Conservation (phyloP, 1,284 basidiomycete genomes). For the Porogramme epimiltina region DNA sequence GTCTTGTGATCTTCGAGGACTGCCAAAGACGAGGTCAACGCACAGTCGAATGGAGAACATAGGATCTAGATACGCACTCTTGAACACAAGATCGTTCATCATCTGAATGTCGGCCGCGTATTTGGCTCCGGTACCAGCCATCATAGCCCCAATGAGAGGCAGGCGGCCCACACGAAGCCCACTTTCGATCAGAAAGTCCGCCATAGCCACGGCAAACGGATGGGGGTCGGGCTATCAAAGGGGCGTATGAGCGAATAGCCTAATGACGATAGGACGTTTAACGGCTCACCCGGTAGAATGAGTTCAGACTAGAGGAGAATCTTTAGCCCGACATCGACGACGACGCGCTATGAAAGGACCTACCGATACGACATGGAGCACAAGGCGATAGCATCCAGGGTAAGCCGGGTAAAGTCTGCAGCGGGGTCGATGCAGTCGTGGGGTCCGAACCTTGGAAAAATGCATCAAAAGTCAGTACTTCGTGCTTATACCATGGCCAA, state of each 20-base stretch:
- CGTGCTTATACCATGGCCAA: background rate
- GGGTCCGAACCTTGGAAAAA: conserved; percentile 41
- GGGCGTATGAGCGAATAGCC: background rate
- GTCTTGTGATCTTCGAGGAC: conserved; percentile 39
- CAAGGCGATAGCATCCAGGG: conserved; percentile 47
- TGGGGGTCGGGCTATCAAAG: conserved; percentile 35
- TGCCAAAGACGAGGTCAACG: conserved; percentile 7
- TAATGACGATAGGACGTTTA: background rate
- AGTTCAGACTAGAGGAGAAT: conserved; percentile 24
- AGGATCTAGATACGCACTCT: conserved; percentile 34
- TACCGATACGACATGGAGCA: conserved; percentile 47
- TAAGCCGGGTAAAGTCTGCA: conserved; percentile 48
- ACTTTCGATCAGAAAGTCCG: conserved; percentile 41
- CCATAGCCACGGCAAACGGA: conserved; percentile 45
- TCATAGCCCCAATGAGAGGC: conserved; percentile 36
- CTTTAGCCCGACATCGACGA: no score
- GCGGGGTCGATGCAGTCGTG: conserved; percentile 42
- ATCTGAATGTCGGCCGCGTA: conserved; percentile 40
- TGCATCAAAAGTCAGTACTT: background rate
- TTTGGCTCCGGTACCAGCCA: conserved; percentile 37
- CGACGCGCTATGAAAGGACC: no score
- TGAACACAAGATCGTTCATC: conserved; percentile 40
- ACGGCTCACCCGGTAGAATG: conserved; percentile 25
- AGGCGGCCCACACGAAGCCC: conserved; percentile 38
- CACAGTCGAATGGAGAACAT: background rate